These are phyloP conservation scores for Breviolum minutum DNA, from an alignment of 73 alveolate species.

Conservation along the genomic window DNA sequence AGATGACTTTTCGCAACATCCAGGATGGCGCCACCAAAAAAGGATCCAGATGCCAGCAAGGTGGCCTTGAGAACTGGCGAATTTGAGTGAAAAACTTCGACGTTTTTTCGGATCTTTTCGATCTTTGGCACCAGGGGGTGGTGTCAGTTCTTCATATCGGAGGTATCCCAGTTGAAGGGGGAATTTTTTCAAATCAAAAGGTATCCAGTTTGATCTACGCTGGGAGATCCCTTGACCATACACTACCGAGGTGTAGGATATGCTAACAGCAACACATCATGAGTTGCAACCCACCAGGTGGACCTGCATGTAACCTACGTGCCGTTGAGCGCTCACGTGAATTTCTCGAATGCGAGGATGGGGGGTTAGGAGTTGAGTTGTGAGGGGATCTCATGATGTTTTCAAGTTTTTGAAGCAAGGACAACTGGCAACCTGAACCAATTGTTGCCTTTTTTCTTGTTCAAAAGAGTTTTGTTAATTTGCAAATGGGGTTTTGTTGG, in stretches of 20 bases:
- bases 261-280: too few species aligned
- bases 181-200: not conserved
- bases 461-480: too few species aligned
- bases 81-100: too few species aligned
- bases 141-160: not conserved
- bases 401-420: not conserved
- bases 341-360: slow-evolving; percentile 27
- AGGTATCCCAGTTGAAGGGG: not conserved
- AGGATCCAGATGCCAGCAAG: slow-evolving; percentile 58
- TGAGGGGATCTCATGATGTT: not conserved
- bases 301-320: slow-evolving; percentile 85
- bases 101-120: not conserved
- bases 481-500: not conserved
- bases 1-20: not conserved
- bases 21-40: slow-evolving; percentile 88
- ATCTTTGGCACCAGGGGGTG: not conserved
- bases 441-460: not conserved
- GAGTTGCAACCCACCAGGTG: not conserved
- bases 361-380: not conserved
- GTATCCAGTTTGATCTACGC: not conserved
- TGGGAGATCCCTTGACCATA: not conserved
- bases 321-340: slow-evolving; percentile 91
- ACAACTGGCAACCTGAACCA: not conserved
- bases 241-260: too few species aligned
- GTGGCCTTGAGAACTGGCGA: not conserved